phyloP scores from a whole-genome alignment of 2,329 filamentous ascomycete species.

The Alternaria solani region DNA sequence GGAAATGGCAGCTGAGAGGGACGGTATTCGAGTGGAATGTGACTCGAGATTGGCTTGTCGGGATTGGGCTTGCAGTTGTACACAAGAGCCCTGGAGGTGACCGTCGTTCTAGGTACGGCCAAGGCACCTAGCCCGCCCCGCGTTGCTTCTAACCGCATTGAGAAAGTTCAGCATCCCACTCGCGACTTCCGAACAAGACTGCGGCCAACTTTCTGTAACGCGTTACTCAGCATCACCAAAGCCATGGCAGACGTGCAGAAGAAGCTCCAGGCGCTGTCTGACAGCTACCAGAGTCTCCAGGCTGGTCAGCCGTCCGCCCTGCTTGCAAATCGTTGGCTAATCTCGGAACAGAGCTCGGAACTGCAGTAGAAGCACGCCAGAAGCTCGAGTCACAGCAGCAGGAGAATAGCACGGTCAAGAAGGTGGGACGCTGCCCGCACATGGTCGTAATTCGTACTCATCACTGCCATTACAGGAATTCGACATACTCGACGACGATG shows the following conservation, averaged over 20 bases:
- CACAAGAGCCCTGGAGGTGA: background rate
- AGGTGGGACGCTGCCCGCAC: constrained; percentile 58
- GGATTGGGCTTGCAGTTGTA: constrained; percentile 6
- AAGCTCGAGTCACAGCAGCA: constrained; percentile 93
- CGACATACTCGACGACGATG: constrained; percentile 75
- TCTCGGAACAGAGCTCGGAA: constrained; percentile 73
- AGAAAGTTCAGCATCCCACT: constrained; percentile 34
- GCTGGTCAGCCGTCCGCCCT: constrained; percentile 65
- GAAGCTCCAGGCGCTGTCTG: constrained; percentile 80
- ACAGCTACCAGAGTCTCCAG: constrained; percentile 88
- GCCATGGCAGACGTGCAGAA: constrained; percentile 69
- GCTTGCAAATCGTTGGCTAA: constrained; percentile 20
- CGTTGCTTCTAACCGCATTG: constrained; percentile 34
- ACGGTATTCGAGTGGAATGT: background rate
- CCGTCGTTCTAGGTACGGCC: constrained; percentile 23
- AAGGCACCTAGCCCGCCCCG: constrained; percentile 25
- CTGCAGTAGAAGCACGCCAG: constrained; percentile 78
- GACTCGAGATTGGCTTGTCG: background rate
- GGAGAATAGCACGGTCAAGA: constrained; percentile 88
- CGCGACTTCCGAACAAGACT: constrained; percentile 25
- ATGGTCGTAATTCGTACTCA: constrained; percentile 6
- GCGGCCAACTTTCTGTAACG: constrained; percentile 26
- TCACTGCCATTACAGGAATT: constrained; percentile 71
- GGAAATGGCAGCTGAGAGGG: background rate
- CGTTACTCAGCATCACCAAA: constrained; percentile 40